Evolutionary conservation across 257 asterid species (phyloP).

Genomic region (Capsicum baccatum): DNA sequence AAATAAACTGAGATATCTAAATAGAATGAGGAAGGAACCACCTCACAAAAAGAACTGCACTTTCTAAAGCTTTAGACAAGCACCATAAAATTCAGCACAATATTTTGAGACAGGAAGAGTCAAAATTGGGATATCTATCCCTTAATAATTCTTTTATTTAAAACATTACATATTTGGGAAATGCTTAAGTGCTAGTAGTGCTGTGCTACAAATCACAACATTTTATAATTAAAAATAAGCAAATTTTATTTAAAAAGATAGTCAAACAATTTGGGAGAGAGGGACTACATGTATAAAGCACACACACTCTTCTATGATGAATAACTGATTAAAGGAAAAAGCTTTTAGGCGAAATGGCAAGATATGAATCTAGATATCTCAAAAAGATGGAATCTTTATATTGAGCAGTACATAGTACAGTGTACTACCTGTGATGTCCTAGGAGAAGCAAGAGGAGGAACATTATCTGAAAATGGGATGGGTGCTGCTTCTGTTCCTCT

Average conservation of each 20-base stretch:
- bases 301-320: constrained; percentile 3
- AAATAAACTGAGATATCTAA: background rate
- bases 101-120: background rate
- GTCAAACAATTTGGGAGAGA: background rate
- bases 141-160: background rate
- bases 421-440: constrained; percentile 26
- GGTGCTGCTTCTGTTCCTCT: constrained; percentile 26
- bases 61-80: background rate
- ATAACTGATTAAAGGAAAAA: background rate
- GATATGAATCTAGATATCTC: background rate
- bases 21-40: background rate
- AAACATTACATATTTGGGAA: background rate
- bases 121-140: background rate
- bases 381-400: background rate
- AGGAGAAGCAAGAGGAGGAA: background rate
- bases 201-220: background rate
- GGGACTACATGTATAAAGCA: background rate
- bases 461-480: constrained; percentile 33
- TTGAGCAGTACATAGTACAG: background rate
- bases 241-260: background rate
- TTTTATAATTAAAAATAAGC: background rate
- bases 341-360: background rate
- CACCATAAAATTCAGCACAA: background rate
- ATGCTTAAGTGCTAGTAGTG: background rate
- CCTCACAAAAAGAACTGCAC: background rate